Evolutionary conservation across 1,284 basidiomycete genomes (phyloP).

Genomic region (Papiliotrema flavescens): DNA sequence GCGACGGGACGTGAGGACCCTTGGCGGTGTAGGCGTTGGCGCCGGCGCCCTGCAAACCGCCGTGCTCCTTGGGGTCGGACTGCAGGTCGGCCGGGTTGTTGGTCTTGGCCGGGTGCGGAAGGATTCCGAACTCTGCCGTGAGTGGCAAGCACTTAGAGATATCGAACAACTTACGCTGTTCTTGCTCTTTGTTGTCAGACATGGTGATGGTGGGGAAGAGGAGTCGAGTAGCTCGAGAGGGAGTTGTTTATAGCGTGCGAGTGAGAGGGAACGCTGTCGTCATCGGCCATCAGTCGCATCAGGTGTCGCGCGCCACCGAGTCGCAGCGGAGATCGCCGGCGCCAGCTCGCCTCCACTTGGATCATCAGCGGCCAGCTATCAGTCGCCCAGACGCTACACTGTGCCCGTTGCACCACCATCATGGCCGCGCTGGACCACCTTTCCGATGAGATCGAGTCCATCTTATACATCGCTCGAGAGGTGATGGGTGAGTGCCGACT

Average conservation of each 20-base stretch:
- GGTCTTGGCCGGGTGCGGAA: slow-evolving; percentile 50
- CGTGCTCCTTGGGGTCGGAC: slow-evolving; percentile 28
- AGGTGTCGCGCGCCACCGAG: no score
- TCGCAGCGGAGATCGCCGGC: no score
- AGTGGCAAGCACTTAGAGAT: not conserved
- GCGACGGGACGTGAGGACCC: slow-evolving; percentile 37
- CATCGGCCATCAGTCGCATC: no score
- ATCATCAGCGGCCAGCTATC: no score
- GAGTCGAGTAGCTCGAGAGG: no score
- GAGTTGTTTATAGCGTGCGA: no score
- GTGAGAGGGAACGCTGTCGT: no score
- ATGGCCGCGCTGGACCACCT: slow-evolving; percentile 26
- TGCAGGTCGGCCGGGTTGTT: slow-evolving; percentile 49
- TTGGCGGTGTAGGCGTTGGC: slow-evolving; percentile 42
- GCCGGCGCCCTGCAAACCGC: slow-evolving; percentile 31
- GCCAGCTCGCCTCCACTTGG: no score
- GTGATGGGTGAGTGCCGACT: slow-evolving; percentile 44
- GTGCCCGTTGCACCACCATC: no score
- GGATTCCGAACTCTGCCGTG: slow-evolving; percentile 46
- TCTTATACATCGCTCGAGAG: slow-evolving; percentile 48
- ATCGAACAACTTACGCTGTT: slow-evolving; percentile 30
- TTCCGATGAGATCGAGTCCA: slow-evolving; percentile 48
- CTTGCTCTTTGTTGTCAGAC: slow-evolving; percentile 26
- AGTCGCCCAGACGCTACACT: no score
- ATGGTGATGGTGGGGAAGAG: slow-evolving; percentile 5